These are phyloP conservation scores for Lactarius trivialis DNA, from an alignment of 768 basidiomycete genomes.

Conservation along the genomic window DNA sequence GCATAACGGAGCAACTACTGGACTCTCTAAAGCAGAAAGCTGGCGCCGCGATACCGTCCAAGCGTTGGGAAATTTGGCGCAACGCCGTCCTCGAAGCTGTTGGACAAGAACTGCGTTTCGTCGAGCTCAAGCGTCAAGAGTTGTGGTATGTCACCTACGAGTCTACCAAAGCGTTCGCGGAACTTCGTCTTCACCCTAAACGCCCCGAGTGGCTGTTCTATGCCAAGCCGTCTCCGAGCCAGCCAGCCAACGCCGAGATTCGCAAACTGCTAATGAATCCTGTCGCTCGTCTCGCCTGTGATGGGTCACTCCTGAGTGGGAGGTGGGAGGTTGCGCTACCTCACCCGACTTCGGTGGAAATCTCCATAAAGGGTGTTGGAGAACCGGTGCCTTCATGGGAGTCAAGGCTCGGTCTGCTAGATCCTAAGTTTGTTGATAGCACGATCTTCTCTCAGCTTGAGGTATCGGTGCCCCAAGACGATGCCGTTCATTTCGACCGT, in stretches of 20 bases:
- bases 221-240: constrained; percentile 55
- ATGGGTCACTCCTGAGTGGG: constrained; percentile 54
- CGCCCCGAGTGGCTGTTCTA: constrained; percentile 86
- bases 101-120: constrained; percentile 67
- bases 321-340: constrained; percentile 81
- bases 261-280: constrained; percentile 68
- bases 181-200: constrained; percentile 68
- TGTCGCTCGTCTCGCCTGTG: constrained; percentile 65
- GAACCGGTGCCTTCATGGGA: constrained; percentile 82
- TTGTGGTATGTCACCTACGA: constrained; percentile 80
- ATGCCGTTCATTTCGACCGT: constrained; percentile 53
- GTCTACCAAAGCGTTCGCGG: constrained; percentile 61
- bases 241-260: constrained; percentile 74
- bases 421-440: constrained; percentile 58
- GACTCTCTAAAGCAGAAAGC: constrained; percentile 40
- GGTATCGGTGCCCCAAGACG: constrained; percentile 49
- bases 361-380: constrained; percentile 60
- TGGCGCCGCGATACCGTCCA: constrained; percentile 40
- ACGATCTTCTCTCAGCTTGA: constrained; percentile 60
- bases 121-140: constrained; percentile 80
- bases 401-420: constrained; percentile 64
- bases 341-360: constrained; percentile 41
- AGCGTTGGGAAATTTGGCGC: constrained; percentile 65
- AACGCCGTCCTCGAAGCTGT: constrained; percentile 56
- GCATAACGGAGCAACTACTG: constrained; percentile 46